Conservation (phyloP, 805 yeast genomes). For the Metschnikowia koreensis region DNA sequence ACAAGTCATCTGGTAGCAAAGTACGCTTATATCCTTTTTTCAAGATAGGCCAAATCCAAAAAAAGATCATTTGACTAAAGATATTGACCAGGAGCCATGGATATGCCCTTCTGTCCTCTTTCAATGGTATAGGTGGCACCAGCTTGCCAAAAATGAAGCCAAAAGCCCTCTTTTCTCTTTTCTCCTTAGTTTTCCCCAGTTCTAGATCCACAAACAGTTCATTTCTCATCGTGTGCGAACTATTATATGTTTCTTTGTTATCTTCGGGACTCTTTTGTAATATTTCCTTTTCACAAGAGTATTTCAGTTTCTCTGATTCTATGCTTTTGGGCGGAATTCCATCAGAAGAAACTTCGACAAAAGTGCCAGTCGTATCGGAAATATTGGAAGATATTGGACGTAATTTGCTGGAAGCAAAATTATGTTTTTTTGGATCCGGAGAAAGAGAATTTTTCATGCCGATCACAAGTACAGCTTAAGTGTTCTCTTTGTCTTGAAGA, state of each 20-base stretch:
- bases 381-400: background rate
- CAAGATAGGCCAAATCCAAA: slow-evolving; percentile 41
- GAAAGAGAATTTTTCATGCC: background rate
- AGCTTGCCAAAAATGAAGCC: slow-evolving; percentile 47
- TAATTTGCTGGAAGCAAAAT: background rate
- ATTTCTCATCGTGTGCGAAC: slow-evolving; percentile 1
- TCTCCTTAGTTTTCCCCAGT: slow-evolving; percentile 24
- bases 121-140: slow-evolving; percentile 50
- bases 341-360: background rate
- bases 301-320: background rate
- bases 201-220: slow-evolving; percentile 3
- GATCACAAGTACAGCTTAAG: background rate
- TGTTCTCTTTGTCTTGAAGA: too few species aligned
- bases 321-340: background rate
- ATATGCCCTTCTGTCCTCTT: slow-evolving; percentile 49
- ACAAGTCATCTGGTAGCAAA: slow-evolving; percentile 38
- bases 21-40: slow-evolving; percentile 42
- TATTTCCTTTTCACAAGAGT: background rate
- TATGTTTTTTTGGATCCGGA: background rate
- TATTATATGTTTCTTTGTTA: background rate
- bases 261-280: background rate
- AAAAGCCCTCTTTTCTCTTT: slow-evolving; percentile 50
- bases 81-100: slow-evolving; percentile 39
- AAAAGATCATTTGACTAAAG: slow-evolving; percentile 40
- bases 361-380: background rate